Evolutionary conservation across 805 yeast genomes (phyloP), one percentile per base, ranked within the genome.

Genomic region (Spathaspora passalidarum): DNA sequence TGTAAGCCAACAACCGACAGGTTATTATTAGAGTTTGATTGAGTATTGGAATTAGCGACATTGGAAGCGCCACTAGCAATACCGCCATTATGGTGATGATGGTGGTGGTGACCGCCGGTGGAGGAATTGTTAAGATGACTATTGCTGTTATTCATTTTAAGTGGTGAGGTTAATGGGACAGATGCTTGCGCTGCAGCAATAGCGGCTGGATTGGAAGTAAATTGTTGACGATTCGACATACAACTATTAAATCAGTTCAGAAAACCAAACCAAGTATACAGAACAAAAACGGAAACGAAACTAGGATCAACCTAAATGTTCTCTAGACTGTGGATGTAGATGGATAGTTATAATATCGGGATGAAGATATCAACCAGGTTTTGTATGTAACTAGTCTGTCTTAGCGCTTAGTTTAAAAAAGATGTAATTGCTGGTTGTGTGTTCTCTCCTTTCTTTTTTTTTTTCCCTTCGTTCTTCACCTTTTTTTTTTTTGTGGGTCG

Each of bases 1-100:
- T 87, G 95, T 36, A 78, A 72, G 6, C 83, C 84, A n/a, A 72
- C 76, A n/a, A 72, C 75, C 6, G 73, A 66, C 48, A 56, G 61
- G 60, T 67, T 68, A 29, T 17, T 29, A 53, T 59, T 56, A 49
- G 46, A 52, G 20, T 54, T 46, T 11, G 55, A 54, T 23, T 52
- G 48, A 21, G 59, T 44, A 23, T 47, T 32, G 2, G 42, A 20
- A 5, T 42, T 17, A 13, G 39, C 34, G 14, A 34, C 18, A 32
- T 29, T 43, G 4, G 21, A 38, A 40, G 43, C 13, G 11, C 16
- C 32, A 5, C 21, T 19, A n/a, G 26, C 10, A 11, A 19, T 26
- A 23, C 13, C 19, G 6, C 32, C 34, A 10, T 18, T 18, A 14
- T 22, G n/a, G 20, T 22, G 41, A 19, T 39, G 42, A 25, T 39